These are phyloP conservation scores for Claviceps sp. DNA, from an alignment of 2,329 filamentous ascomycete genomes.

Conservation along the genomic window DNA sequence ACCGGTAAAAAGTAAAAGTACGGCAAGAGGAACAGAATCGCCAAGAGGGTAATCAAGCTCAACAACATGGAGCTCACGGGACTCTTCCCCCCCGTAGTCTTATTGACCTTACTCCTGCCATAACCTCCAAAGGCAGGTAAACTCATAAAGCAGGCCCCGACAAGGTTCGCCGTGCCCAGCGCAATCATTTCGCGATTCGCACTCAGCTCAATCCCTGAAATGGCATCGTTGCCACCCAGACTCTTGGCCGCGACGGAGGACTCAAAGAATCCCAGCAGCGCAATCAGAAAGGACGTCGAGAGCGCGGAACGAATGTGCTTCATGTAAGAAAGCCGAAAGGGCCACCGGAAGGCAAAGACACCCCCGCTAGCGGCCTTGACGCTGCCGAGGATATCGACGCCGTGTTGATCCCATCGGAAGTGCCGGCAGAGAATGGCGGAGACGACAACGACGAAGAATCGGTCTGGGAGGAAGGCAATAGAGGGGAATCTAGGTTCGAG, in stretches of 20 bases:
- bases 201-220: conserved; percentile 71
- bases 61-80: conserved; percentile 89
- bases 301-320: conserved; percentile 74
- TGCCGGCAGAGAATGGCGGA: conserved; percentile 69
- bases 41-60: conserved; percentile 67
- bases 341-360: conserved; percentile 71
- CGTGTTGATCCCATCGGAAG: conserved; percentile 65
- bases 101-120: conserved; percentile 89
- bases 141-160: conserved; percentile 83
- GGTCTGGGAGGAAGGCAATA: conserved; percentile 83
- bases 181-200: conserved; percentile 90
- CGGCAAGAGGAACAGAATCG: conserved; percentile 69
- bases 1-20: conserved; percentile 96
- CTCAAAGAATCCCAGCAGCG: conserved; percentile 95
- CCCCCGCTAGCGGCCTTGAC: conserved; percentile 63
- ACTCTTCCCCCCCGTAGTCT: conserved; percentile 78
- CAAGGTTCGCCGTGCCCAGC: conserved; percentile 77
- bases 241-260: conserved; percentile 93
- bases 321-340: conserved; percentile 65
- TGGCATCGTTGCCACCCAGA: conserved; percentile 54
- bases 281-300: conserved; percentile 85
- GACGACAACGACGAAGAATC: conserved; percentile 76
- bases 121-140: conserved; percentile 93
- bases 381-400: conserved; percentile 71
- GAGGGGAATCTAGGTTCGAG: conserved; percentile 66